Evolutionary conservation across 306 rosid genomes (phyloP), one percentile per base, ranked within the genome.

Genomic region (Quercus agrifolia): DNA sequence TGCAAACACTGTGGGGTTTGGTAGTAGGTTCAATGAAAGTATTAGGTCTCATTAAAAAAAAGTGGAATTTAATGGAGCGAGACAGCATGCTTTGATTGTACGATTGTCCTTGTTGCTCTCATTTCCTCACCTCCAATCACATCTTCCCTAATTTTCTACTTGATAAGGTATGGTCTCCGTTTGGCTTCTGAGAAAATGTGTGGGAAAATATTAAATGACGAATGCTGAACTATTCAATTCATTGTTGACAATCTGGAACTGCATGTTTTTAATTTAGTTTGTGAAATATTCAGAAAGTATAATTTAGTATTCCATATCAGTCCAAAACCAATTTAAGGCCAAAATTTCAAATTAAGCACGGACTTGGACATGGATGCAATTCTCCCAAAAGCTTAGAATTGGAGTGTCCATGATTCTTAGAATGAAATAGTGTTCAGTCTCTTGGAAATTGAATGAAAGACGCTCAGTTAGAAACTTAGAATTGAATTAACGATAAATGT

Each of bases 51-150:
- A 7, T 41, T 41, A 41, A 41, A 38, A 38, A 5, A 38, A 38
- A 7, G 46, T 38, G 0, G 10, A 38, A 41, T 41, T 41, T 41
- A 38, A 38, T 38, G 46, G 11, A 38, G 46, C 46, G 46, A 38
- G 46, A 7, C 46, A 38, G 46, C 46, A 38, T 38, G 46, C 46
- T 7, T 38, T 38, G 46, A 38, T 38, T 35, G 93, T 90, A 83
- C 62, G 98, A 95, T 82, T 95, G 97, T 89, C 98, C 99, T 83
- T 95, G 92, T 85, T 95, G 98, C 59, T 85, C 91, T 27, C 93
- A 82, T 28, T 90, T 82, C 87, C 98, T 95, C 87, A 90, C 96
- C 78, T 78, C 79, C 73, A 90, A 77, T 28, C 94, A 91, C 51
- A 75, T 95, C 74, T 93, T 90, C 86, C 98, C 98, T 21, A 90